Evolutionary conservation across 2,329 filamentous ascomycete species (phyloP).

Genomic region (Metarhizium album): DNA sequence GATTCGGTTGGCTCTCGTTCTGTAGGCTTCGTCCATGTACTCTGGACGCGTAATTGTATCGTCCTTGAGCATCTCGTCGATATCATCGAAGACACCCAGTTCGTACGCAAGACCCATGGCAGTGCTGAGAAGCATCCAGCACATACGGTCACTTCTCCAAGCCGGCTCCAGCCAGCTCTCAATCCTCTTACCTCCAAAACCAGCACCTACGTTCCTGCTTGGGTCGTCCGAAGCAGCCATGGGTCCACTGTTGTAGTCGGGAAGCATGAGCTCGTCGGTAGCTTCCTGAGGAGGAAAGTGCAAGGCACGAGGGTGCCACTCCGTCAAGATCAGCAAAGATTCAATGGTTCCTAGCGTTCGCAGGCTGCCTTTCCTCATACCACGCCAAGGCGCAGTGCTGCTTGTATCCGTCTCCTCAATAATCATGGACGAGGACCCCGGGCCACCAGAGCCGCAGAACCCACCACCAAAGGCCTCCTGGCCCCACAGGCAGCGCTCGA

Average conservation of each 20-base stretch:
- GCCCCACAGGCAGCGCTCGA: slow-evolving; percentile 88
- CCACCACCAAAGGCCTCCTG: slow-evolving; percentile 91
- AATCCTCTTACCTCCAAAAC: slow-evolving; percentile 73
- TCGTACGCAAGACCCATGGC: slow-evolving; percentile 86
- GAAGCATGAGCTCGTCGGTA: slow-evolving; percentile 57
- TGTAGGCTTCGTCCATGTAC: slow-evolving; percentile 66
- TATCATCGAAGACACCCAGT: slow-evolving; percentile 88
- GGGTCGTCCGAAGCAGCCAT: slow-evolving; percentile 27
- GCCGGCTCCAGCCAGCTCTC: slow-evolving; percentile 95
- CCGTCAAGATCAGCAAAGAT: slow-evolving; percentile 84
- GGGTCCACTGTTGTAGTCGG: slow-evolving; percentile 42
- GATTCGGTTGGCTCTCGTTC: slow-evolving; percentile 68
- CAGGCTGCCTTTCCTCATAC: slow-evolving; percentile 65
- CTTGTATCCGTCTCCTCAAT: slow-evolving; percentile 50
- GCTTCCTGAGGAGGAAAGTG: slow-evolving; percentile 83
- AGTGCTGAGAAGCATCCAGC: slow-evolving; percentile 92
- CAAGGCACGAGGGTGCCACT: slow-evolving; percentile 91
- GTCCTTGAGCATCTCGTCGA: slow-evolving; percentile 57
- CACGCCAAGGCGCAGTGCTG: slow-evolving; percentile 59
- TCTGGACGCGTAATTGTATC: slow-evolving; percentile 50
- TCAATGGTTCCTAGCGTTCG: slow-evolving; percentile 90
- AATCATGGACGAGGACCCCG: slow-evolving; percentile 23
- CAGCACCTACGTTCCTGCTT: slow-evolving; percentile 28
- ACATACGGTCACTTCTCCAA: slow-evolving; percentile 91
- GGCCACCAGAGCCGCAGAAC: slow-evolving; percentile 62